Evolutionary conservation across 1,139 yeast species (phyloP).

Genomic region (Saccharomyces pastorianus): DNA sequence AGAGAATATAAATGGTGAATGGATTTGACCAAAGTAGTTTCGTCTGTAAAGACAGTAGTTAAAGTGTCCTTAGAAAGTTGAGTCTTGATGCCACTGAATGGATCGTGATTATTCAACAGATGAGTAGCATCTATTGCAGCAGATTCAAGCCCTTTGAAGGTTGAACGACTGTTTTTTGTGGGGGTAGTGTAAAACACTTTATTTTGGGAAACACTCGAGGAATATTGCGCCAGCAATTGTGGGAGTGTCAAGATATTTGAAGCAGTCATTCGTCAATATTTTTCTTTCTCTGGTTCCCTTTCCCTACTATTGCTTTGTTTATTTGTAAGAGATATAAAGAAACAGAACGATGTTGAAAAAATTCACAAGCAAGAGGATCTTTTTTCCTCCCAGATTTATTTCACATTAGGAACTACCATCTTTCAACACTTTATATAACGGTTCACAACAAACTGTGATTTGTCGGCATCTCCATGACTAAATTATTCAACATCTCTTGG

Average conservation of each 20-base stretch:
- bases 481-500: not conserved
- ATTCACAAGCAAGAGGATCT: not conserved
- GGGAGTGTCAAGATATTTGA: not conserved
- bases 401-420: not conserved
- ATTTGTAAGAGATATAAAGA: not conserved
- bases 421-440: not conserved
- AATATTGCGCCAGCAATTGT: conserved; percentile 7
- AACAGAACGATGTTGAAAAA: not conserved
- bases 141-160: conserved; percentile 4
- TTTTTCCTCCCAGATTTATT: not conserved
- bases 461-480: not conserved
- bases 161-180: conserved; percentile 9
- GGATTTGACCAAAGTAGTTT: conserved; percentile 47
- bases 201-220: conserved; percentile 1
- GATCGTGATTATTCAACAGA: conserved; percentile 24
- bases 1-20: conserved; percentile 53
- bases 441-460: not conserved
- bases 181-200: conserved; percentile 17
- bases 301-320: not conserved
- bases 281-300: not conserved
- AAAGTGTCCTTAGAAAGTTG: conserved; percentile 9
- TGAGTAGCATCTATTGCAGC: conserved; percentile 9
- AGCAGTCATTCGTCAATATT: not conserved
- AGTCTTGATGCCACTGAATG: conserved; percentile 20
- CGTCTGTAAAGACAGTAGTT: conserved; percentile 38